Evolutionary conservation across 441 rosid genomes (phyloP), one percentile per base, ranked within the genome.

Genomic region (Metrosideros polymorpha): DNA sequence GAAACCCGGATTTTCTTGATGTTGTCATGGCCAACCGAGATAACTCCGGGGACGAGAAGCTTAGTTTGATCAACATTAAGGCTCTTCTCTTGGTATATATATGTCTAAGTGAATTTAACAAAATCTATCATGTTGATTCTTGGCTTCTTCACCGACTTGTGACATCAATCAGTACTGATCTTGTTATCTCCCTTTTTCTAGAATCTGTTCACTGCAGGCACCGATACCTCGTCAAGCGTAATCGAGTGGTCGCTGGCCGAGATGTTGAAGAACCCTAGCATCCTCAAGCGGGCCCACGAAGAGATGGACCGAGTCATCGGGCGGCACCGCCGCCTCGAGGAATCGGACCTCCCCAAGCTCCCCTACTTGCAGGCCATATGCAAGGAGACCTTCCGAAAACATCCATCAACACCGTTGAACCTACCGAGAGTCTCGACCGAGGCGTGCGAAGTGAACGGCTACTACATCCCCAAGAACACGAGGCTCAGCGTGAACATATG

Each of bases 301-400:
- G 95, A 94, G 90, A 94, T 93, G 95, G 96, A 94, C 63, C 75
- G 82, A 57, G 96, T 93, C 27, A 92, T 94, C 12, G 96, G 96
- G 7, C 86, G 91, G 52, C 85, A 90, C 76, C 91, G 94, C 17
- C 84, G 95, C 79, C 92, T 93, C 0, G 63, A 89, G 57, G 96
- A 94, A 84, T 92, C 93, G 0, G 94, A 92, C 90, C 22, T 94
- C 52, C 83, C 86, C 4, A 92, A 91, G 10, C 94, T 94, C 56
- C 91, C 92, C 13, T 94, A 91, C 84, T 52, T 93, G 13, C 91
- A 86, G 86, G 93, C 96, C 56, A 90, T 92, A 82, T 92, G 94
- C 90, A 94, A 93, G 85, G 96, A 94, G 86, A 61, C 89, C 0
- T 90, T 85, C 27, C 87, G 96, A 25, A 93, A 92, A 71, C 96